Conservation (phyloP, 1,284 basidiomycete genomes). For the Rhodotorula sp. region DNA sequence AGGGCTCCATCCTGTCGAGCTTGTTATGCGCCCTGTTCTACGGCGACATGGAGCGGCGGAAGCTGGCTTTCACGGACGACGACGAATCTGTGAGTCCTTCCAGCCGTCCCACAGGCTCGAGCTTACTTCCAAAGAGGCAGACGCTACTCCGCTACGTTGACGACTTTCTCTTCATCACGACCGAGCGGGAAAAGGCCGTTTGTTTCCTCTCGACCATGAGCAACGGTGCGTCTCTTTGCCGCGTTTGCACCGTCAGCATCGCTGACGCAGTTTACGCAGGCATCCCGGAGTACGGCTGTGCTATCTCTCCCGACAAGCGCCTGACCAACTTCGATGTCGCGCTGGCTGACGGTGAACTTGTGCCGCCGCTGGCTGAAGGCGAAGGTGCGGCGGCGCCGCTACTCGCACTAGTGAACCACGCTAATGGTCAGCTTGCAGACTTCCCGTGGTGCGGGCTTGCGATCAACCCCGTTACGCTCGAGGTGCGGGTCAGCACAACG, state of each 20-base stretch:
- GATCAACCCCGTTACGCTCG: conserved; percentile 71
- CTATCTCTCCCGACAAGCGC: conserved; percentile 83
- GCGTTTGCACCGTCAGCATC: not conserved
- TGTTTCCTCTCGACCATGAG: conserved; percentile 76
- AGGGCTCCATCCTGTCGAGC: conserved; percentile 87
- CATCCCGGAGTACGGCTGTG: conserved; percentile 89
- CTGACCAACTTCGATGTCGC: conserved; percentile 74
- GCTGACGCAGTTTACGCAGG: conserved; percentile 53
- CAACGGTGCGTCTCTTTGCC: conserved; percentile 55
- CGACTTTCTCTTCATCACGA: conserved; percentile 88
- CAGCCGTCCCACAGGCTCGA: not conserved
- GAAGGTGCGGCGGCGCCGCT: not conserved
- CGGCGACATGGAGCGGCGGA: conserved; percentile 74
- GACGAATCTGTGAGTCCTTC: conserved; percentile 60
- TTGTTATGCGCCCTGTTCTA: conserved; percentile 92
- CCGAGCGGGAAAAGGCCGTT: conserved; percentile 62
- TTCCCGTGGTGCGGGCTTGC: conserved; percentile 89
- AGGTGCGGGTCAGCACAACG: conserved; percentile 56
- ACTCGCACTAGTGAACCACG: too few relatives aligned
- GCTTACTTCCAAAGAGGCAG: conserved; percentile 52
- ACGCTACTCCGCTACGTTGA: conserved; percentile 81
- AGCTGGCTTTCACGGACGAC: conserved; percentile 63
- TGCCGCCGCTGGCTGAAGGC: conserved; percentile 20
- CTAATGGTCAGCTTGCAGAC: conserved; percentile 51
- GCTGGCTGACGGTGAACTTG: conserved; percentile 47